Percentiles rank a stretch among this genome's conserved stretches.
Conservation (phyloP, 257 asterid species). For the Plantago major region DNA sequence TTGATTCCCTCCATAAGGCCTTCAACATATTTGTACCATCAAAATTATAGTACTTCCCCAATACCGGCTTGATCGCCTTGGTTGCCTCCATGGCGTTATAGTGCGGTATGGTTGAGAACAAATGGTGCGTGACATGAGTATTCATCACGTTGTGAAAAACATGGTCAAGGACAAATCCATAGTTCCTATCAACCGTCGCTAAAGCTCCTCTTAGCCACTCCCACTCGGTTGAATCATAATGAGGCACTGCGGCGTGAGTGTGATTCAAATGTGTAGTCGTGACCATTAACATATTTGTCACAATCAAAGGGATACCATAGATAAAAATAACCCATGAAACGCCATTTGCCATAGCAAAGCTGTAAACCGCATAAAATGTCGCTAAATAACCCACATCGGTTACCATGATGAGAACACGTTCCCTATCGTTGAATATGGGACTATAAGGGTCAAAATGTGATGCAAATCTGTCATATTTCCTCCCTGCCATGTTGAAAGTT, state of each 20-base stretch:
- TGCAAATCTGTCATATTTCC: conserved; percentile 50
- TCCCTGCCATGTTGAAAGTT: conserved; percentile 52
- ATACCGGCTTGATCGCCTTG: conserved; percentile 44
- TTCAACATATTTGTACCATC: conserved; percentile 43
- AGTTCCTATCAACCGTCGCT: conserved; percentile 62
- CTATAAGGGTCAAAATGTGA: conserved; percentile 57
- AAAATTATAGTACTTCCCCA: conserved; percentile 50
- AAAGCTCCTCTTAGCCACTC: conserved; percentile 71
- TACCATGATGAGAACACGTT: conserved; percentile 43
- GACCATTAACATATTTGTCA: conserved; percentile 55
- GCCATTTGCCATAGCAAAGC: conserved; percentile 32
- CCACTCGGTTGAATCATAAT: conserved; percentile 59
- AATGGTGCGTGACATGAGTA: conserved; percentile 21
- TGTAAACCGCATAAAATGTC: conserved; percentile 31
- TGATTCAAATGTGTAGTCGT: conserved; percentile 57
- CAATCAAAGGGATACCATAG: conserved; percentile 44
- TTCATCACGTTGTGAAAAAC: conserved; percentile 63
- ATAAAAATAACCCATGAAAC: conserved; percentile 39
- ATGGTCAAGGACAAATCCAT: conserved; percentile 41
- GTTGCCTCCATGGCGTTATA: conserved; percentile 73
- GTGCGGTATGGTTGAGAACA: conserved; percentile 62
- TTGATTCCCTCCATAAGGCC: conserved; percentile 64
- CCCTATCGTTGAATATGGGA: conserved; percentile 56
- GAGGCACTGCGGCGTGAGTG: conserved; percentile 62
- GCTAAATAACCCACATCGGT: conserved; percentile 50